Conservation (phyloP, 129 eudicot species). For the Flaveria trinervia region DNA sequence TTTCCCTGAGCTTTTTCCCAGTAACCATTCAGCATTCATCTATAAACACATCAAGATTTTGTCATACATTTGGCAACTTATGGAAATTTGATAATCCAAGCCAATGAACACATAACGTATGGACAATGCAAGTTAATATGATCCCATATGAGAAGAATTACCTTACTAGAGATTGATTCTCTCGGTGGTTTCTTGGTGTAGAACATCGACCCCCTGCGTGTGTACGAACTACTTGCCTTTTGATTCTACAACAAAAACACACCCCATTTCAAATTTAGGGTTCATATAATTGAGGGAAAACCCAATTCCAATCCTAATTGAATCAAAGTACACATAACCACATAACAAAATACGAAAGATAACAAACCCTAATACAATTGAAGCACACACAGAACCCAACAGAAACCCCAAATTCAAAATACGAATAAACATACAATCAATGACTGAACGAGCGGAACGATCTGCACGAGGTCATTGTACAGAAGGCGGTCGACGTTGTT, state of each 20-base stretch:
- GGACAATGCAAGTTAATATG: too few relatives aligned
- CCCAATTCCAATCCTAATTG: not conserved
- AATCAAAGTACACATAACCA: not conserved
- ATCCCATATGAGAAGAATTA: slow-evolving; percentile 30
- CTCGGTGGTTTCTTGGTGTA: slow-evolving; percentile 89
- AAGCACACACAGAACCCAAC: not conserved
- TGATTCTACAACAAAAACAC: slow-evolving; percentile 57
- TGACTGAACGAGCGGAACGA: slow-evolving; percentile 93
- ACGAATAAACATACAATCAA: slow-evolving; percentile 53
- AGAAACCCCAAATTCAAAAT: slow-evolving; percentile 3
- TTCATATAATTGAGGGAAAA: not conserved
- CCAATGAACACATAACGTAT: too few relatives aligned
- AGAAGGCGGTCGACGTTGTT: slow-evolving; percentile 67
- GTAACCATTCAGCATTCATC: slow-evolving; percentile 56
- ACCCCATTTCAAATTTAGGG: not conserved
- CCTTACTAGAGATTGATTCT: slow-evolving; percentile 73
- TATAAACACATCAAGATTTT: slow-evolving; percentile 33
- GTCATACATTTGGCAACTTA: too few relatives aligned
- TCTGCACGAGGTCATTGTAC: slow-evolving; percentile 69
- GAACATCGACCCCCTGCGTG: slow-evolving; percentile 81
- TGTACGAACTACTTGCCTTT: slow-evolving; percentile 68
- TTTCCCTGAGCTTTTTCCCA: slow-evolving; percentile 62
- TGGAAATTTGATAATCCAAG: too few relatives aligned
- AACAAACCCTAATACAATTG: slow-evolving; percentile 19
- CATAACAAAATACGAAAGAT: not conserved